Evolutionary conservation across 345 rosid species (phyloP).

Genomic region (Pistacia atlantica): DNA sequence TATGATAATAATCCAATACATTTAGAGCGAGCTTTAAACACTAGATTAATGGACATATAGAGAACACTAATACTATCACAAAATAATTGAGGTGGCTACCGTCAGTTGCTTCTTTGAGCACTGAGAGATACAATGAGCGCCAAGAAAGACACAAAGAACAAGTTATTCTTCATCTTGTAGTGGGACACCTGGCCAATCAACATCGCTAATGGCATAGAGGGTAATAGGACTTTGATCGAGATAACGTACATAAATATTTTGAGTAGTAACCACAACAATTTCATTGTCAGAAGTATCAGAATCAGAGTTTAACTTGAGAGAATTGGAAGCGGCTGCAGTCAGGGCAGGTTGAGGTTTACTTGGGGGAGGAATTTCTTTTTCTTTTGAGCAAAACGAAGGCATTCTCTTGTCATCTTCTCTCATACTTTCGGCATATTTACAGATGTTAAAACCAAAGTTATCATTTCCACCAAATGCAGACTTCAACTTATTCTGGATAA

Average conservation of each 20-base stretch:
- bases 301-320: slow-evolving; percentile 8
- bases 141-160: no score
- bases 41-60: background rate
- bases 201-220: no score
- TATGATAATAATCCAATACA: background rate
- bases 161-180: no score
- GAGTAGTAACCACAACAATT: no score
- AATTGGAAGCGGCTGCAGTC: slow-evolving; percentile 31
- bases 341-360: slow-evolving; percentile 22
- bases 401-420: slow-evolving; percentile 76
- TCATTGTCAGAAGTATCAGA: no score
- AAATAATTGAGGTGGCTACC: no score
- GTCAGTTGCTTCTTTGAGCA: no score
- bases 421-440: slow-evolving; percentile 78
- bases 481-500: slow-evolving; percentile 72
- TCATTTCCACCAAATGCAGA: slow-evolving; percentile 75
- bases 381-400: slow-evolving; percentile 41
- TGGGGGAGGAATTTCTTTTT: slow-evolving; percentile 16
- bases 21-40: background rate
- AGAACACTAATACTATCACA: background rate
- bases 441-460: slow-evolving; percentile 49
- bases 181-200: no score
- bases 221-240: no score
- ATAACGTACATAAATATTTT: no score
- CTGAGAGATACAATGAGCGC: no score